These are phyloP conservation scores for Pistacia vera DNA, from an alignment of 345 rosid genomes.

Conservation along the genomic window DNA sequence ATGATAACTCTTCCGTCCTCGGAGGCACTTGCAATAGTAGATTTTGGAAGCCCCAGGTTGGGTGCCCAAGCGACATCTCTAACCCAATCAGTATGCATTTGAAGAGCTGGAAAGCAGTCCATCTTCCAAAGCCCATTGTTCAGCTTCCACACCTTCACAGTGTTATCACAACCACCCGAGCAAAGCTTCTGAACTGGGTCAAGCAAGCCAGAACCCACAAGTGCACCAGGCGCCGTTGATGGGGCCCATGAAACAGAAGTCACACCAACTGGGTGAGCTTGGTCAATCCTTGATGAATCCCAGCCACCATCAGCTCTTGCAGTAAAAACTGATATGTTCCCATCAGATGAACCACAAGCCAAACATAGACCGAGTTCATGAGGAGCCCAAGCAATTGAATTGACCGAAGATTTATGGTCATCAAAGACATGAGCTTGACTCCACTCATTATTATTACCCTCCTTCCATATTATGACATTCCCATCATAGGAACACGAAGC, in stretches of 20 bases:
- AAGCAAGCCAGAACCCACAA: conserved; percentile 20
- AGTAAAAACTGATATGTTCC: conserved; percentile 24
- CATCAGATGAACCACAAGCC: conserved; percentile 30
- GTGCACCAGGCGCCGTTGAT: conserved; percentile 24
- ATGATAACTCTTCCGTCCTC: conserved; percentile 28
- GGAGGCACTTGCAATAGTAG: conserved; percentile 25
- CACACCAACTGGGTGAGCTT: conserved; percentile 30
- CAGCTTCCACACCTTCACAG: conserved; percentile 31
- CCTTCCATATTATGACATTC: conserved; percentile 27
- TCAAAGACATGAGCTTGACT: conserved; percentile 19
- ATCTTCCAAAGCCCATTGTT: conserved; percentile 27
- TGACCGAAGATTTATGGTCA: conserved; percentile 27
- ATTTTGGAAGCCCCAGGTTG: conserved; percentile 30
- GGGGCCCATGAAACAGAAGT: conserved; percentile 31
- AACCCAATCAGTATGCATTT: conserved; percentile 30
- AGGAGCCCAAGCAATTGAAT: conserved; percentile 28
- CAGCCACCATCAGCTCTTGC: conserved; percentile 23
- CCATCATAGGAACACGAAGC: conserved; percentile 31
- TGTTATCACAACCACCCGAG: conserved; percentile 29
- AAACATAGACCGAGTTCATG: conserved; percentile 29
- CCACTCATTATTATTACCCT: conserved; percentile 26
- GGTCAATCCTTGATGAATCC: conserved; percentile 25
- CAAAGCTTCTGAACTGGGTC: conserved; percentile 29
- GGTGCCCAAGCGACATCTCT: conserved; percentile 34
- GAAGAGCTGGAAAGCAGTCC: conserved; percentile 33